Conservation (phyloP, 768 basidiomycete species). For the Phylloporus sp. region DNA sequence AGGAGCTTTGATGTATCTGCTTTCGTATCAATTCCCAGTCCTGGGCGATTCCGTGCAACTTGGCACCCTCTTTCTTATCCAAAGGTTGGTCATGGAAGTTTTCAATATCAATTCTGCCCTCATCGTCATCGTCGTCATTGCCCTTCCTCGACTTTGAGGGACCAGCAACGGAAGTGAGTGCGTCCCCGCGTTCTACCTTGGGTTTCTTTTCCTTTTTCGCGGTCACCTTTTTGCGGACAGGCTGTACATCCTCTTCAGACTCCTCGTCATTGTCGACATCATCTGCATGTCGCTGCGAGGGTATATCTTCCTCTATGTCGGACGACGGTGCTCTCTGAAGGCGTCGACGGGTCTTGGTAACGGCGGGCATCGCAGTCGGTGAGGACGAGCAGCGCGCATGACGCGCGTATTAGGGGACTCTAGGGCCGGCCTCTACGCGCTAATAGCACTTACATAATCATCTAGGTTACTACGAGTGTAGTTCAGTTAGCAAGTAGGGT, state of each 20-base stretch:
- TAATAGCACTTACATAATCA: slow-evolving; percentile 8
- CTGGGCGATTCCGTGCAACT: slow-evolving; percentile 51
- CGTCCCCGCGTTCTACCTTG: slow-evolving; percentile 24
- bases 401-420: slow-evolving; percentile 20
- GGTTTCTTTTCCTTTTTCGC: slow-evolving; percentile 33
- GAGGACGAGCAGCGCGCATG: slow-evolving; percentile 3
- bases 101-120: slow-evolving; percentile 48
- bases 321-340: slow-evolving; percentile 46
- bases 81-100: slow-evolving; percentile 69
- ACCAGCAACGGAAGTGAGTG: slow-evolving; percentile 18
- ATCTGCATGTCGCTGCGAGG: slow-evolving; percentile 36
- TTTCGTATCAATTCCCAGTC: slow-evolving; percentile 61
- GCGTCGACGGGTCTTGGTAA: slow-evolving; percentile 37
- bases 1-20: slow-evolving; percentile 42
- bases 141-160: slow-evolving; percentile 12
- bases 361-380: slow-evolving; percentile 30
- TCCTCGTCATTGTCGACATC: slow-evolving; percentile 37
- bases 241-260: slow-evolving; percentile 41
- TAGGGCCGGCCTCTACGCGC: slow-evolving; percentile 32
- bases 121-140: slow-evolving; percentile 44
- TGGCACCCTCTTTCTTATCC: slow-evolving; percentile 45
- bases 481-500: background rate
- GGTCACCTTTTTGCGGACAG: slow-evolving; percentile 27
- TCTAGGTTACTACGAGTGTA: too few relatives aligned
- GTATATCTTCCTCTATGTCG: slow-evolving; percentile 54